phyloP scores from a whole-genome alignment of 192 early-diverging fungal species.

The Dimargaris xerosporica region DNA sequence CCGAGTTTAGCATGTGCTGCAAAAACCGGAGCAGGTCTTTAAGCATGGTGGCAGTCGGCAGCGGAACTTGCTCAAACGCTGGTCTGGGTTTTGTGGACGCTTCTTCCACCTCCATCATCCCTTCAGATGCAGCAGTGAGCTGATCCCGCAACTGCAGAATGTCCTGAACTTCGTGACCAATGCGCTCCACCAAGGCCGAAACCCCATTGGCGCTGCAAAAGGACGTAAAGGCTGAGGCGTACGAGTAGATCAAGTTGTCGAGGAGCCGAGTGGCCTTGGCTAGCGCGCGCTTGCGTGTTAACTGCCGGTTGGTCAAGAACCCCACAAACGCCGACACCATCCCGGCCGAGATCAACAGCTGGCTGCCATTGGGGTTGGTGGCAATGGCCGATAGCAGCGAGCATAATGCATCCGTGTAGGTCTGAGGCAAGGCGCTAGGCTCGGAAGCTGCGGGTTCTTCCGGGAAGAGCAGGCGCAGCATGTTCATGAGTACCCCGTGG shows the following conservation, averaged over 20 bases:
- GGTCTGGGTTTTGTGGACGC: neutral
- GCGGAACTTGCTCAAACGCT: slow-evolving; percentile 25
- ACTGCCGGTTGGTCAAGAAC: slow-evolving; percentile 46
- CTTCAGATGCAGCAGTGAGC: slow-evolving; percentile 13
- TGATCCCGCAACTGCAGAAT: slow-evolving; percentile 18
- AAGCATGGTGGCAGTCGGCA: slow-evolving; percentile 58
- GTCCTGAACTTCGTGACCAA: slow-evolving; percentile 34
- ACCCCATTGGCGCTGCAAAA: slow-evolving; percentile 78
- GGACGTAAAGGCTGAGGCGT: slow-evolving; percentile 52
- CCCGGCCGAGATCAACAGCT: slow-evolving; percentile 82
- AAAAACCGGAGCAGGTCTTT: slow-evolving; percentile 86
- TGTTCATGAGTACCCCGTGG: slow-evolving; percentile 77
- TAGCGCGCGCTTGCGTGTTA: slow-evolving; percentile 37
- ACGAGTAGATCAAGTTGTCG: slow-evolving; percentile 68
- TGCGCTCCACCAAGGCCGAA: slow-evolving; percentile 56
- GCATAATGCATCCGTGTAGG: slow-evolving; percentile 75
- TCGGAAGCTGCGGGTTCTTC: slow-evolving; percentile 25
- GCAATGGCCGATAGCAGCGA: slow-evolving; percentile 60
- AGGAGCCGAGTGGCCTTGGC: slow-evolving; percentile 62
- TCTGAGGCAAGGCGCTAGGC: slow-evolving; percentile 23
- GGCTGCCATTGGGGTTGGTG: slow-evolving; percentile 66
- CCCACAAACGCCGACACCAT: slow-evolving; percentile 67
- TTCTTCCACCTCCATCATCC: slow-evolving; percentile 19
- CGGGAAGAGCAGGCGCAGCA: slow-evolving; percentile 56
- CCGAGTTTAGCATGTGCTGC: slow-evolving; percentile 86